Percentiles rank a stretch among this genome's conserved stretches.
Conservation (phyloP, 2,329 filamentous ascomycete genomes). For the Chalaropsis thielavioides region DNA sequence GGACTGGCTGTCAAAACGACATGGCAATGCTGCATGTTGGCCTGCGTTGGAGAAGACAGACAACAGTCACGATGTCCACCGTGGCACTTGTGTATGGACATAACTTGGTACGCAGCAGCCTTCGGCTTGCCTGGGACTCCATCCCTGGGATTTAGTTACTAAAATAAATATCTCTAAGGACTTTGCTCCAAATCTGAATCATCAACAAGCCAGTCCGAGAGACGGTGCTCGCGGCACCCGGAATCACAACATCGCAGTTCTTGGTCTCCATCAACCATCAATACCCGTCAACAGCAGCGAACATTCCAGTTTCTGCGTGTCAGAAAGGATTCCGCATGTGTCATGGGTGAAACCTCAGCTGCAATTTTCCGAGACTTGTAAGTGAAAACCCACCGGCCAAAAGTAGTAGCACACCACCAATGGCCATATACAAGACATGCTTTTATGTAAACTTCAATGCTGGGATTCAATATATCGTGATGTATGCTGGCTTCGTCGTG, state of each 20-base stretch:
- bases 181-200: not conserved
- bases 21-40: not conserved
- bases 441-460: not conserved
- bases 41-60: not conserved
- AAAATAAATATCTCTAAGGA: not conserved
- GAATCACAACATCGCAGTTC: too few relatives aligned
- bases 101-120: not conserved
- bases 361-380: not conserved
- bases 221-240: not conserved
- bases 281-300: not conserved
- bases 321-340: constrained; percentile 7
- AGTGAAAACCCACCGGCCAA: not conserved
- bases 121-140: not conserved
- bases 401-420: not conserved
- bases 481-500: constrained; percentile 4
- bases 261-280: too few relatives aligned
- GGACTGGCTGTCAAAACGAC: not conserved
- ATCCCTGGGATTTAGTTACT: not conserved
- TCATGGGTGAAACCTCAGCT: not conserved
- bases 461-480: not conserved
- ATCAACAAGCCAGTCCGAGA: not conserved
- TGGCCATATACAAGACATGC: not conserved
- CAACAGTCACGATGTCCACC: not conserved
- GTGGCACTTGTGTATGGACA: not conserved
- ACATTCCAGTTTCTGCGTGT: constrained; percentile 2